A percentile compares a stretch with the other conserved stretches of the same genome.
These are phyloP conservation scores for Thamnidium elegans DNA, from an alignment of 192 early-diverging fungal species.

Conservation along the genomic window DNA sequence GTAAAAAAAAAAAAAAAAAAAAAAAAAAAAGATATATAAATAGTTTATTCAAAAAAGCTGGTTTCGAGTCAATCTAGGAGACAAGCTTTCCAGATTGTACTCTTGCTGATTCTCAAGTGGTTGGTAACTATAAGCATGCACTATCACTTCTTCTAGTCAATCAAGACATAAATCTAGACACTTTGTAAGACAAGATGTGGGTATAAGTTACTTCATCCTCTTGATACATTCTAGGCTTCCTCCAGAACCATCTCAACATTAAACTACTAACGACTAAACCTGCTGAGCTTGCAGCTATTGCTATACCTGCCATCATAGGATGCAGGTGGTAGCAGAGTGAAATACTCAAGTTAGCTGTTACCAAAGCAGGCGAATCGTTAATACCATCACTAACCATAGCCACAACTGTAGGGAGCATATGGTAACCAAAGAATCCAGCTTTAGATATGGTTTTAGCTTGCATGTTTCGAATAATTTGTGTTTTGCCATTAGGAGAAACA, in stretches of 20 bases:
- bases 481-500: constrained; percentile 87
- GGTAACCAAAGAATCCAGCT: constrained; percentile 9
- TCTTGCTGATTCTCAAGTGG: background rate
- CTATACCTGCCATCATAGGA: constrained; percentile 89
- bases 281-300: constrained; percentile 89
- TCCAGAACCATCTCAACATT: constrained; percentile 65
- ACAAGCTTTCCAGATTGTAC: constrained; percentile 6
- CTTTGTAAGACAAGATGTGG: background rate
- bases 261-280: constrained; percentile 89
- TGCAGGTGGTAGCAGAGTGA: constrained; percentile 76
- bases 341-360: constrained; percentile 83
- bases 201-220: background rate
- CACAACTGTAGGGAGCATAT: constrained; percentile 33
- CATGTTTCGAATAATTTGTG: constrained; percentile 65
- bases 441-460: constrained; percentile 40
- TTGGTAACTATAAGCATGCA: background rate
- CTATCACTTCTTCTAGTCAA: constrained; percentile 5
- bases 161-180: background rate
- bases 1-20: no score
- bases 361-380: constrained; percentile 91
- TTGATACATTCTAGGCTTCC: constrained; percentile 36
- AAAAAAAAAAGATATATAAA: background rate
- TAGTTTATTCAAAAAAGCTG: no score
- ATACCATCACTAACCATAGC: constrained; percentile 97
- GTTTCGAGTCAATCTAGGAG: background rate